phyloP scores from a whole-genome alignment of 208 protist species.

The Leishmania tarentolae region DNA sequence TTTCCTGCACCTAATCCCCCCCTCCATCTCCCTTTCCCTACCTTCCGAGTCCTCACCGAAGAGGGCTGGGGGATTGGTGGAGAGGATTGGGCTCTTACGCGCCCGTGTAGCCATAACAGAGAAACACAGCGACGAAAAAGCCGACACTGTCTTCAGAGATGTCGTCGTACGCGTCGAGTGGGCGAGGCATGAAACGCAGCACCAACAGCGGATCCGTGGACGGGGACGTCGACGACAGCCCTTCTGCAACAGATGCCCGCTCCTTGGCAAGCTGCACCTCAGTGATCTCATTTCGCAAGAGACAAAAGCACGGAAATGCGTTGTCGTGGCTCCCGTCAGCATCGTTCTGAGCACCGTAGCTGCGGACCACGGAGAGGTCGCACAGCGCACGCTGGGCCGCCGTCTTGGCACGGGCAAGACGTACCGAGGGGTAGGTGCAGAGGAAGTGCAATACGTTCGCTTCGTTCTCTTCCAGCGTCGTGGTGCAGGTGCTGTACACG shows the following conservation, averaged over 20 bases:
- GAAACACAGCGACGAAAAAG: conserved; percentile 74
- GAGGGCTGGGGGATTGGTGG: neutral
- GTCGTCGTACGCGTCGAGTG: conserved; percentile 7
- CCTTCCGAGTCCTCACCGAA: neutral
- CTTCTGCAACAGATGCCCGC: neutral
- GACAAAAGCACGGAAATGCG: neutral
- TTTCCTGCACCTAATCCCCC: neutral
- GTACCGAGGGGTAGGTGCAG: conserved; percentile 37
- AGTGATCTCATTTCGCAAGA: conserved; percentile 35
- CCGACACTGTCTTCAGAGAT: conserved; percentile 48
- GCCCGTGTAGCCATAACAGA: conserved; percentile 8
- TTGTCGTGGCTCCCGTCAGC: conserved; percentile 11
- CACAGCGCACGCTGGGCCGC: conserved; percentile 36
- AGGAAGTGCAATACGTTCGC: conserved; percentile 65
- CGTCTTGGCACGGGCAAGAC: conserved; percentile 46
- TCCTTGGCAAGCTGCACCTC: conserved; percentile 33
- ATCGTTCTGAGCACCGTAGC: conserved; percentile 1
- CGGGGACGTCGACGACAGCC: neutral
- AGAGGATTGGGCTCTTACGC: neutral
- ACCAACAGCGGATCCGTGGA: conserved; percentile 36
- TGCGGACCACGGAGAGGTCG: conserved; percentile 11
- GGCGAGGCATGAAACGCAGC: conserved; percentile 55
- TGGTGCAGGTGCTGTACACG: conserved; percentile 77
- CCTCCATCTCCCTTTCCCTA: neutral
- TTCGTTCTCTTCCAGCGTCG: conserved; percentile 84